Conservation (phyloP, 2,329 filamentous ascomycete species). For the Sarocladiaceae sp. region DNA sequence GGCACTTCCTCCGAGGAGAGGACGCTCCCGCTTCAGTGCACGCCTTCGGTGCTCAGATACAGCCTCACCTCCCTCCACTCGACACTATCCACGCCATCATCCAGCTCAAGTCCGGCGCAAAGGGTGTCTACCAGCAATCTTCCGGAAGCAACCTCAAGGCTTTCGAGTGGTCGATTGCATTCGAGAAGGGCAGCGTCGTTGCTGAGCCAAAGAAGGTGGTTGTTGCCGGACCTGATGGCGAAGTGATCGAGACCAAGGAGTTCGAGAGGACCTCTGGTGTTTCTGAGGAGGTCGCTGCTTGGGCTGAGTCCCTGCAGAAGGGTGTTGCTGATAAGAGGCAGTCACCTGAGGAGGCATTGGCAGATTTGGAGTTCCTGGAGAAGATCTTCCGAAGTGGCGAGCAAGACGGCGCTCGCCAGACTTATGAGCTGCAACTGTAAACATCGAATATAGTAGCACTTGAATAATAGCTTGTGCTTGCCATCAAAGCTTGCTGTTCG, state of each 20-base stretch:
- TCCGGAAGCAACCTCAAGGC: conserved; percentile 51
- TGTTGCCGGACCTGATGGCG: conserved; percentile 23
- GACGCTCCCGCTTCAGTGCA: conserved; percentile 40
- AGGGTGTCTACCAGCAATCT: conserved; percentile 54
- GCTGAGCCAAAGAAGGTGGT: conserved; percentile 41
- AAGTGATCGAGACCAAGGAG: conserved; percentile 31
- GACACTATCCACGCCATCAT: conserved; percentile 62
- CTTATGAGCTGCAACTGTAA: conserved; percentile 33
- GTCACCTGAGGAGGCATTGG: conserved; percentile 53
- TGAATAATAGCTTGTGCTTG: neutral
- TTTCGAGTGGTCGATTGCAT: conserved; percentile 53
- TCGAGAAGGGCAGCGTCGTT: conserved; percentile 52
- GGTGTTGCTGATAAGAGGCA: conserved; percentile 46
- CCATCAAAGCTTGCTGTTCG: conserved; percentile 14
- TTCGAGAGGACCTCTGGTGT: conserved; percentile 52
- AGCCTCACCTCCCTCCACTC: conserved; percentile 56
- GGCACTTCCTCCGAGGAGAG: conserved; percentile 49
- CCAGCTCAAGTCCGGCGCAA: conserved; percentile 47
- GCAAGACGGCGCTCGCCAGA: conserved; percentile 33
- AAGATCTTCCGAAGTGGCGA: conserved; percentile 45
- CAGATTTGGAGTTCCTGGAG: conserved; percentile 56
- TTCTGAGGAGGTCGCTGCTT: conserved; percentile 56
- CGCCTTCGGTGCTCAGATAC: conserved; percentile 51
- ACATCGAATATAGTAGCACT: too few species aligned
- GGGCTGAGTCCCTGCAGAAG: conserved; percentile 38